phyloP scores from a whole-genome alignment of 2,329 filamentous ascomycete genomes.

The Corynespora cassiicola region DNA sequence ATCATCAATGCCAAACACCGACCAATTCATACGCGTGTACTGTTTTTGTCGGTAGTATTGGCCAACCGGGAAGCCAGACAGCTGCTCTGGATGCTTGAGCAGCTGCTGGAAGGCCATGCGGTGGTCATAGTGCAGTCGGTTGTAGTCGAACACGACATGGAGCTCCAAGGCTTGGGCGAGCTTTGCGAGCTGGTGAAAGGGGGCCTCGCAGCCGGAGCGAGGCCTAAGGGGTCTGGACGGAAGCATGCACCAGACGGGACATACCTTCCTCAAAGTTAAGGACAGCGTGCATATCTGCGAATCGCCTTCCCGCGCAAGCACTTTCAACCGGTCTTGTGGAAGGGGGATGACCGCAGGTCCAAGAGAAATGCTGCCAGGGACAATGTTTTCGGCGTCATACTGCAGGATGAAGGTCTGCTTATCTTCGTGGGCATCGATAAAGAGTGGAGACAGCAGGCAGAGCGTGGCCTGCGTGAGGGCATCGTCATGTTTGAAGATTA shows the following conservation, averaged over 20 bases:
- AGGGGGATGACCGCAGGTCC: constrained; percentile 5
- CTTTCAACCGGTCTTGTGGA: constrained; percentile 8
- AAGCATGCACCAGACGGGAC: constrained; percentile 14
- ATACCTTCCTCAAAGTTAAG: constrained; percentile 9
- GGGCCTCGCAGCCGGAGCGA: constrained; percentile 9
- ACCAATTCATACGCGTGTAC: constrained; percentile 10
- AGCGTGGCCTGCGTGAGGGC: constrained; percentile 17
- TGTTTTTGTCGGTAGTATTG: constrained; percentile 3
- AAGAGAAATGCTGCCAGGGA: constrained; percentile 13
- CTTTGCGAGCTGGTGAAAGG: constrained; percentile 10
- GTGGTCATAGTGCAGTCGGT: constrained; percentile 19
- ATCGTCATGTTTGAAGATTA: too few species aligned
- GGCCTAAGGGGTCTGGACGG: constrained; percentile 2
- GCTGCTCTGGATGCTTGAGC: constrained; percentile 10
- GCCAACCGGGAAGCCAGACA: constrained; percentile 15
- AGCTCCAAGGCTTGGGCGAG: constrained; percentile 20
- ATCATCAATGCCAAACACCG: constrained; percentile 11
- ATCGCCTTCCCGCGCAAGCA: constrained; percentile 15
- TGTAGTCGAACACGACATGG: constrained; percentile 21
- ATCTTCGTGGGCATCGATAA: constrained; percentile 12
- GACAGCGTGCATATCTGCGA: constrained; percentile 17
- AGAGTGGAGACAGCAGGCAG: constrained; percentile 12
- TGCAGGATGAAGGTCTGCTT: constrained; percentile 20
- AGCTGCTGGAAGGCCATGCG: constrained; percentile 12
- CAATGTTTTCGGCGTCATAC: constrained; percentile 23